These are phyloP conservation scores for Exophiala spinifera DNA, from an alignment of 2,329 filamentous ascomycete genomes.

Conservation along the genomic window DNA sequence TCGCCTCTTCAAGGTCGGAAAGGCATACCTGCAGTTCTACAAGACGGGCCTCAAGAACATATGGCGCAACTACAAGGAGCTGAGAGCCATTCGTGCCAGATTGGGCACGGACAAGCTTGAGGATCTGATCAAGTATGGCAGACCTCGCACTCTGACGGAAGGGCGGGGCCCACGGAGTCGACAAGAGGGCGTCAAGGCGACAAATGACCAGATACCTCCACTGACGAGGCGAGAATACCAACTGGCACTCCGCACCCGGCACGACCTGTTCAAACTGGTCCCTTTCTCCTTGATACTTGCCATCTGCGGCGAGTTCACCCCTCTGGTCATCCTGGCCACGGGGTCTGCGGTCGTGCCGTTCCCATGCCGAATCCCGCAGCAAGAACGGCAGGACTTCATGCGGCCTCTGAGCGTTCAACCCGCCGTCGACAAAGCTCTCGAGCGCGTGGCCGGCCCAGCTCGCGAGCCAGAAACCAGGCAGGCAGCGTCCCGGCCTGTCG, in stretches of 20 bases:
- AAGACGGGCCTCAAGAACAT: constrained; percentile 77
- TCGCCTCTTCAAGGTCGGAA: constrained; percentile 57
- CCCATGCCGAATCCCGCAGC: constrained; percentile 77
- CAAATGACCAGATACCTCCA: constrained; percentile 25
- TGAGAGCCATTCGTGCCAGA: constrained; percentile 48
- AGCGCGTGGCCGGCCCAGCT: background rate
- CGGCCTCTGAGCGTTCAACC: constrained; percentile 11
- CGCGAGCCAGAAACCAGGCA: background rate
- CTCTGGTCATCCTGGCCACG: constrained; percentile 70
- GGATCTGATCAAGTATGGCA: background rate
- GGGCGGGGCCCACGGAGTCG: background rate
- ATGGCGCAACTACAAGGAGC: constrained; percentile 56
- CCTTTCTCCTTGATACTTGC: constrained; percentile 73
- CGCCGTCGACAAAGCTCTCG: background rate
- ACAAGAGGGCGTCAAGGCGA: background rate
- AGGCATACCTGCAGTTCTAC: constrained; percentile 81
- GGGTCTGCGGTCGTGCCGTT: constrained; percentile 68
- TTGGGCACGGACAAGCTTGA: constrained; percentile 17
- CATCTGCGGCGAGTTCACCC: constrained; percentile 81
- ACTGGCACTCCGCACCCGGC: constrained; percentile 62
- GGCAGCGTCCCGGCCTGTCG: background rate
- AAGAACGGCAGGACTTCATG: constrained; percentile 55
- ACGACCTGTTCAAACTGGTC: constrained; percentile 75
- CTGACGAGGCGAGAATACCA: constrained; percentile 68
- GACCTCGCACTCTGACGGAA: background rate